A percentile compares a stretch with the other conserved stretches of the same genome.
These are phyloP conservation scores for Coprinopsis sp. DNA, from an alignment of 768 basidiomycete species.

Conservation along the genomic window DNA sequence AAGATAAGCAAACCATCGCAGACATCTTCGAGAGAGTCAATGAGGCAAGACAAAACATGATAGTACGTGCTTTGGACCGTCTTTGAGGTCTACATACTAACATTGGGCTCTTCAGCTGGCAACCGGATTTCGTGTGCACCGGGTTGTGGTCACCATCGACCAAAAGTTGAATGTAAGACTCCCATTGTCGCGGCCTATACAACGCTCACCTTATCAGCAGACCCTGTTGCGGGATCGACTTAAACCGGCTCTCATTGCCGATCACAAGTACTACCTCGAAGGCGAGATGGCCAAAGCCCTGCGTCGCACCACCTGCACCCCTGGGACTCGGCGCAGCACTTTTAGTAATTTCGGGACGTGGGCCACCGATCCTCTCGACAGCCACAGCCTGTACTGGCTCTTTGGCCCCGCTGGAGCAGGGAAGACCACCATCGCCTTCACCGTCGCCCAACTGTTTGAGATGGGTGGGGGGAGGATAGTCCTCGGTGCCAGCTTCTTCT, in stretches of 20 bases:
- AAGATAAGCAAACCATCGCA: slow-evolving; percentile 10
- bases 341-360: slow-evolving; percentile 18
- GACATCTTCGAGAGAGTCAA: slow-evolving; percentile 15
- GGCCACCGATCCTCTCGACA: too few relatives aligned
- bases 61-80: slow-evolving; percentile 7
- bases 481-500: too few relatives aligned
- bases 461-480: slow-evolving; percentile 8
- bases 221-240: slow-evolving; percentile 9
- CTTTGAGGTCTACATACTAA: neutral
- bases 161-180: slow-evolving; percentile 1
- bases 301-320: slow-evolving; percentile 17
- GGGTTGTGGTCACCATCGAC: slow-evolving; percentile 6
- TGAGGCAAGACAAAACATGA: slow-evolving; percentile 12
- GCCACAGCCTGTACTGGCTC: too few relatives aligned
- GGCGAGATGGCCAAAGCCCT: slow-evolving; percentile 7
- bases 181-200: neutral
- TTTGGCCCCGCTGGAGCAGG: too few relatives aligned
- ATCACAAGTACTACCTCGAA: too few relatives aligned
- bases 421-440: too few relatives aligned
- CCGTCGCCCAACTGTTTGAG: too few relatives aligned
- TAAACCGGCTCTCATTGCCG: slow-evolving; percentile 12
- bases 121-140: slow-evolving; percentile 6
- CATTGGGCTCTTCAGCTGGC: slow-evolving; percentile 13
- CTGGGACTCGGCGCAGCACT: slow-evolving; percentile 20
- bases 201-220: slow-evolving; percentile 5